Percentiles rank a stretch among this genome's conserved stretches.
phyloP scores from a whole-genome alignment of 805 yeast species.

The Kregervanrija pseudodelftensis region DNA sequence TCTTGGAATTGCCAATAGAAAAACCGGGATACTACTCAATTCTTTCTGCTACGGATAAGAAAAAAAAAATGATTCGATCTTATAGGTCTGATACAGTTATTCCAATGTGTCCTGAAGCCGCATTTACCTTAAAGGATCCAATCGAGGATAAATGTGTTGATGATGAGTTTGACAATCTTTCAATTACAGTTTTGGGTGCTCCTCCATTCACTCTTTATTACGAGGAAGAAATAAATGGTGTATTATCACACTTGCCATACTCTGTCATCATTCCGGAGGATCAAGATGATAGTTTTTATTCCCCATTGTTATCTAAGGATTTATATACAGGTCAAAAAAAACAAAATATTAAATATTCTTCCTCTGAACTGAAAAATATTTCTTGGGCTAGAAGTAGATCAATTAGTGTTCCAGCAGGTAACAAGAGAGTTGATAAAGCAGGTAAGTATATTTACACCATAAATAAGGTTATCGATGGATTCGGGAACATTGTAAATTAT shows the following conservation, averaged over 20 bases:
- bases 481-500: constrained; percentile 51
- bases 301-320: constrained; percentile 39
- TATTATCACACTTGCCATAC: constrained; percentile 21
- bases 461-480: constrained; percentile 55
- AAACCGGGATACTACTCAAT: constrained; percentile 77
- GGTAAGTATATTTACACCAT: constrained; percentile 55
- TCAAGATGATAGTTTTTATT: constrained; percentile 34
- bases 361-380: constrained; percentile 31
- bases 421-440: constrained; percentile 22
- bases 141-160: constrained; percentile 59
- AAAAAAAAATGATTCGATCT: constrained; percentile 48
- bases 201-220: constrained; percentile 66
- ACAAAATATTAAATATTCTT: constrained; percentile 20
- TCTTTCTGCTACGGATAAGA: constrained; percentile 53
- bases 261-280: constrained; percentile 35
- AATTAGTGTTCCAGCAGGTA: constrained; percentile 22
- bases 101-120: constrained; percentile 73
- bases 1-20: constrained; percentile 56
- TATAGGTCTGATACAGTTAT: constrained; percentile 57
- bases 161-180: constrained; percentile 34
- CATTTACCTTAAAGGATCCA: constrained; percentile 25
- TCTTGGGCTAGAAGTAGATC: constrained; percentile 28
- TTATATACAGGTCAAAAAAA: constrained; percentile 19
- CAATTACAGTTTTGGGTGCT: constrained; percentile 61
- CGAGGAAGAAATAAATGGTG: constrained; percentile 36